These are phyloP conservation scores for Hyaloscypha finlandica DNA, from an alignment of 495 filamentous ascomycete species.

Conservation along the genomic window DNA sequence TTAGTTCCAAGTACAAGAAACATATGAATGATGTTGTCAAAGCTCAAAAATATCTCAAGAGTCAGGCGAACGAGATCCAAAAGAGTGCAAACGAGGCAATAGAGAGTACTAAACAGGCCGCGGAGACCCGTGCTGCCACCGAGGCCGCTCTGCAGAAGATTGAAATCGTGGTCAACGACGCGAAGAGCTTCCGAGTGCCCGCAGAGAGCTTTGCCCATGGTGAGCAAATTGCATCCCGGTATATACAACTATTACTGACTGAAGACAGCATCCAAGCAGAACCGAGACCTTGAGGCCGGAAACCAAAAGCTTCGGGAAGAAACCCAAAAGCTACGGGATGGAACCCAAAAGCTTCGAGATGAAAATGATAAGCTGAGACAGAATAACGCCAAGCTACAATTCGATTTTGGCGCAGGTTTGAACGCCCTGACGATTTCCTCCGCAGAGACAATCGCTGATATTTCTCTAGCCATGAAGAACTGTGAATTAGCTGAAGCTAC, in stretches of 20 bases:
- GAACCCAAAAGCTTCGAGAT: neutral
- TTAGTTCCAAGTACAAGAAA: constrained; percentile 21
- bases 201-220: neutral
- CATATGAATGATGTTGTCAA: constrained; percentile 32
- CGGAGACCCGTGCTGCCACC: neutral
- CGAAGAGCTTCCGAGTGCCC: neutral
- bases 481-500: constrained; percentile 10
- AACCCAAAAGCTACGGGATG: neutral
- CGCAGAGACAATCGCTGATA: neutral
- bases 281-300: neutral
- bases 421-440: neutral
- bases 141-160: neutral
- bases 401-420: neutral
- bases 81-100: constrained; percentile 7
- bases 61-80: constrained; percentile 8
- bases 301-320: neutral
- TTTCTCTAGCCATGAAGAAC: neutral
- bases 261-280: neutral
- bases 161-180: neutral
- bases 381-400: neutral
- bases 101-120: neutral
- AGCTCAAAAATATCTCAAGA: constrained; percentile 23
- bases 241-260: neutral
- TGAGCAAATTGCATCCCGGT: neutral
- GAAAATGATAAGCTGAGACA: neutral